Evolutionary conservation across 495 filamentous ascomycete species (phyloP).

Genomic region (Neurospora sp.): DNA sequence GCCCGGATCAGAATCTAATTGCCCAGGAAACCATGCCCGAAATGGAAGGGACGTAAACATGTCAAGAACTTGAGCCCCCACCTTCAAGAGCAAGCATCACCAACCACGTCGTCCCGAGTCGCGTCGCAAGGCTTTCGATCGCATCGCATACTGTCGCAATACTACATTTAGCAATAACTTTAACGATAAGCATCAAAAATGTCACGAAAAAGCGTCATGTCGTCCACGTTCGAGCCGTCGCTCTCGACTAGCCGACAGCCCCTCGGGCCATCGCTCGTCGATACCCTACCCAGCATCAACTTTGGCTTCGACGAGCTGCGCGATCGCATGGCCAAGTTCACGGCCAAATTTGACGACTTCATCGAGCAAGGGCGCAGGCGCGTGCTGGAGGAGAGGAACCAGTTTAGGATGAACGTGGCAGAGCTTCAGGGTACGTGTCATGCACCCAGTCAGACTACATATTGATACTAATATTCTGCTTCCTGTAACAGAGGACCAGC

Average conservation of each 20-base stretch:
- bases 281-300: slow-evolving; percentile 79
- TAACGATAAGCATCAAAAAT: slow-evolving; percentile 1
- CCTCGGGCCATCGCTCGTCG: slow-evolving; percentile 48
- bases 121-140: background rate
- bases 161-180: slow-evolving; percentile 1
- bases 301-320: slow-evolving; percentile 95
- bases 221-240: slow-evolving; percentile 65
- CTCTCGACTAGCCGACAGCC: slow-evolving; percentile 62
- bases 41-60: slow-evolving; percentile 16
- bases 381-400: slow-evolving; percentile 84
- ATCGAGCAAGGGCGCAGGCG: slow-evolving; percentile 84
- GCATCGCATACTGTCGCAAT: background rate
- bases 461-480: background rate
- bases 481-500: slow-evolving; percentile 61
- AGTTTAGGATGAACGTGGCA: slow-evolving; percentile 81
- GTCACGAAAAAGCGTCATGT: slow-evolving; percentile 36
- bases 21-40: slow-evolving; percentile 16
- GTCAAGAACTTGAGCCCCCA: background rate
- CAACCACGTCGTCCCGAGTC: background rate
- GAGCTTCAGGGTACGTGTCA: slow-evolving; percentile 67
- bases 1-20: background rate
- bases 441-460: background rate
- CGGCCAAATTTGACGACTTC: slow-evolving; percentile 81
- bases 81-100: background rate
- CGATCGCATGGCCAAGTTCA: slow-evolving; percentile 91